Percentiles rank a stretch among this genome's conserved stretches.
These are phyloP conservation scores for Fusarium chlamydosporum DNA, from an alignment of 2,329 filamentous ascomycete genomes.

Conservation along the genomic window DNA sequence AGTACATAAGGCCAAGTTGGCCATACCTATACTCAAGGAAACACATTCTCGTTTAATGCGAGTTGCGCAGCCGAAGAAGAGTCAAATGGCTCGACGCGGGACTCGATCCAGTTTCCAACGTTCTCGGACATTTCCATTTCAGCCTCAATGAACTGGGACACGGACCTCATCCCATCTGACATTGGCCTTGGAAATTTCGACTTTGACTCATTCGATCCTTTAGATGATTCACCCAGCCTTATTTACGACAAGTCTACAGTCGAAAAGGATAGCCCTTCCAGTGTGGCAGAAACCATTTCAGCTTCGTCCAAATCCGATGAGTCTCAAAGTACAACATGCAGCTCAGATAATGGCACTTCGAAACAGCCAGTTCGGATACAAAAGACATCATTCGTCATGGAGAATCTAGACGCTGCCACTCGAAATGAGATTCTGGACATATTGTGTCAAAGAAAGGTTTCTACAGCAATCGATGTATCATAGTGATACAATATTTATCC, in stretches of 20 bases:
- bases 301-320: constrained; percentile 14
- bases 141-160: constrained; percentile 10
- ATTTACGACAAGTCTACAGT: constrained; percentile 11
- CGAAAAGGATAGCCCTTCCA: constrained; percentile 12
- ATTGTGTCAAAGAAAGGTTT: constrained; percentile 19
- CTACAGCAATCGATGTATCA: constrained; percentile 21
- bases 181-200: constrained; percentile 7
- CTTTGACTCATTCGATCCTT: constrained; percentile 5
- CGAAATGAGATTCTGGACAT: constrained; percentile 18
- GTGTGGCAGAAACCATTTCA: constrained; percentile 11
- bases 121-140: constrained; percentile 13
- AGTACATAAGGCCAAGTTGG: constrained; percentile 8
- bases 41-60: constrained; percentile 2
- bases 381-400: constrained; percentile 21
- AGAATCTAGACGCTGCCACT: constrained; percentile 18
- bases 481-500: not conserved
- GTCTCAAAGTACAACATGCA: constrained; percentile 12
- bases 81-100: constrained; percentile 9
- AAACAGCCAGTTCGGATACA: constrained; percentile 3
- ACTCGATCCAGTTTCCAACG: constrained; percentile 1
- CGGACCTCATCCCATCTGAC: constrained; percentile 7
- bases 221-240: constrained; percentile 9
- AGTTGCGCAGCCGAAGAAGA: constrained; percentile 1
- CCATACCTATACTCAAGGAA: constrained; percentile 3
- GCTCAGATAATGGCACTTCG: constrained; percentile 9